Evolutionary conservation across 1,284 basidiomycete species (phyloP), one percentile per base, ranked within the genome.

Genomic region (Apiotrichum porosum): DNA sequence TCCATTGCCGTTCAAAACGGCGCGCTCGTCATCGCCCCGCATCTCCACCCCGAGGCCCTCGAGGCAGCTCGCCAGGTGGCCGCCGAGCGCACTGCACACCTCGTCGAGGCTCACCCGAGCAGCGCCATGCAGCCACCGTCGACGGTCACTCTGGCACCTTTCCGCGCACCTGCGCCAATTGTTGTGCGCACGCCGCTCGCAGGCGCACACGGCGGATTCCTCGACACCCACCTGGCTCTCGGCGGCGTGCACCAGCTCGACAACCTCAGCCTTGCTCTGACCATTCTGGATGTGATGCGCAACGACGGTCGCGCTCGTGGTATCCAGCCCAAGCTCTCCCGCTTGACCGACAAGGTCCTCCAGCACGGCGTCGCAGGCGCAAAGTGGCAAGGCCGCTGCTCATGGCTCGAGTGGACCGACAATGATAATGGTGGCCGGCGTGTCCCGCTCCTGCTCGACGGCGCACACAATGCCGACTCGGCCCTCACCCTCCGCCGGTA

Each of bases 401-500:
- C 86, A 0, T 97, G 79, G 77, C 43, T 76, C 9, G 18, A 32
- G 28, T 40, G 47, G 37, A 38, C 33, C n/a, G 42, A 40, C 33
- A 12, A 28, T 6, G 26, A 12, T 6, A 6, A 12, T 12, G 15
- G 37, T 8, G 39, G 18, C 22, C 42, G 41, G 31, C 18, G 28
- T 8, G 37, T 49, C 13, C 60, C 60, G 6, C 73, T 92, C 6
- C 78, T 98, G 8, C 84, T 86, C 2, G 95, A 99, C 65, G 95
- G 95, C 4, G 94, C 95, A 1, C 95, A 99, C 69, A 99, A 99
- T 65, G 76, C 83, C n/a, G 83, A 87, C 6, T 92, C 91, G 0
- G 80, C 90, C 0, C 57, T 68, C 17, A 82, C 82, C 0, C 80
- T 99, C 9, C 77, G 83, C 1, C 66, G 76, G 6, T 97, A 92